Percentiles rank a stretch among this genome's conserved stretches.
Conservation (phyloP, 345 rosid genomes). For the Raphanus sativus region DNA sequence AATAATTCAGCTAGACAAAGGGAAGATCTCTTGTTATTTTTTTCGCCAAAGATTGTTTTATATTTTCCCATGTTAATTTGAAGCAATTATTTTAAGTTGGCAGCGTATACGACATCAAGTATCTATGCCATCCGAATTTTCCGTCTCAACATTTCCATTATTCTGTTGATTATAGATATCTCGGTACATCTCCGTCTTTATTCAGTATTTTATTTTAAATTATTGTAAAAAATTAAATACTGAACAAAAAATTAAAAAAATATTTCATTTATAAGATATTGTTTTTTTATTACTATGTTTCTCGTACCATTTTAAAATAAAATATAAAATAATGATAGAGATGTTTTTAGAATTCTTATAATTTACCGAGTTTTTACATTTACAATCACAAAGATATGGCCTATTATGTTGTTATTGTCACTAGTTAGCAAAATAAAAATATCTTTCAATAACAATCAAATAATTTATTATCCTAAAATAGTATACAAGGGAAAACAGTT, state of each 20-base stretch:
- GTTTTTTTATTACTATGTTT: too few species aligned
- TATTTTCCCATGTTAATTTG: not conserved
- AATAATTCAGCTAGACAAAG: slow-evolving; percentile 36
- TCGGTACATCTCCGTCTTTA: too few species aligned
- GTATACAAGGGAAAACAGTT: not conserved
- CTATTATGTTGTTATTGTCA: not conserved
- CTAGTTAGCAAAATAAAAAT: not conserved
- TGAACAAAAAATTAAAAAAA: too few species aligned
- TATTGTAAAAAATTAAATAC: too few species aligned
- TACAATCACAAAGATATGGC: not conserved
- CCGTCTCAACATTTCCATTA: slow-evolving; percentile 24
- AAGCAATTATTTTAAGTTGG: slow-evolving; percentile 27
- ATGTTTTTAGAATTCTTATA: too few species aligned
- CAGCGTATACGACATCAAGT: slow-evolving; percentile 30
- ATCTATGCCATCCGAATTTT: slow-evolving; percentile 28
- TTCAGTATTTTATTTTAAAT: too few species aligned
- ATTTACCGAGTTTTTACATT: too few species aligned
- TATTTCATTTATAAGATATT: too few species aligned
- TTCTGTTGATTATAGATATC: too few species aligned
- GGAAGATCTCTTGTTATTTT: slow-evolving; percentile 37
- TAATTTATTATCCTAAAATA: not conserved
- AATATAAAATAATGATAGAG: too few species aligned
- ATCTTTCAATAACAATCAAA: not conserved
- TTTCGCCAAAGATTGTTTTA: not conserved
- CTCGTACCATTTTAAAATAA: too few species aligned